Evolutionary conservation across 805 yeast species (phyloP), one percentile per base, ranked within the genome.

Genomic region (Starmera amethionina): DNA sequence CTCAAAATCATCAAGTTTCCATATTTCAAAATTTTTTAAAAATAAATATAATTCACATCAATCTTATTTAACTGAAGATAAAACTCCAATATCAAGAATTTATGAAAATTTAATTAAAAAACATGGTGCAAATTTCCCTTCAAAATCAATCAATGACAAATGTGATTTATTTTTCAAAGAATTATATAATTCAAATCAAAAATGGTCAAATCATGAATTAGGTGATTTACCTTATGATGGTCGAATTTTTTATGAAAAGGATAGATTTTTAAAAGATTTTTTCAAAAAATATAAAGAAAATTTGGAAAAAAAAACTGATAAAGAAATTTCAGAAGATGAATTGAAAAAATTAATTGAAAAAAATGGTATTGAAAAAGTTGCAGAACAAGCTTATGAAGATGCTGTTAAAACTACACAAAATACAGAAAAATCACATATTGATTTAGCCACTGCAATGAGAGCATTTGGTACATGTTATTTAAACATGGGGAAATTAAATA

Each of bases 131-230:
- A 32, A 13, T n/a, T 18, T 14, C 16, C 15, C 22, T 16, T 53
- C 19, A 19, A 32, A 28, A 18, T 34, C 42, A 31, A 37, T 43
- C 10, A 41, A 48, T 13, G 56, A 58, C 14, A 52, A 54, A 34
- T 62, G 67, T 34, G 40, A 50, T 22, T 36, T 51, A 2, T 62
- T 60, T 47, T 62, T 62, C 41, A 44, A 49, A 15, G 49, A 48
- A 32, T 45, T 62, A 13, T 40, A 52, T 32, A 36, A 41, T n/a
- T 15, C 29, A 18, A 48, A 52, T 19, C 43, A 47, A 2, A n/a
- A 32, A 1, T 56, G 62, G 60, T 30, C 41, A 4, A 41, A 48
- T 11, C 39, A 50, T 2, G 52, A 50, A 19, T 51, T 48, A 40
- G 32, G 37, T 13, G 49, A 43, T 2, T 39, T 47, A 4, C 43